Evolutionary conservation across 306 rosid species (phyloP).

Genomic region (Datisca glomerata): DNA sequence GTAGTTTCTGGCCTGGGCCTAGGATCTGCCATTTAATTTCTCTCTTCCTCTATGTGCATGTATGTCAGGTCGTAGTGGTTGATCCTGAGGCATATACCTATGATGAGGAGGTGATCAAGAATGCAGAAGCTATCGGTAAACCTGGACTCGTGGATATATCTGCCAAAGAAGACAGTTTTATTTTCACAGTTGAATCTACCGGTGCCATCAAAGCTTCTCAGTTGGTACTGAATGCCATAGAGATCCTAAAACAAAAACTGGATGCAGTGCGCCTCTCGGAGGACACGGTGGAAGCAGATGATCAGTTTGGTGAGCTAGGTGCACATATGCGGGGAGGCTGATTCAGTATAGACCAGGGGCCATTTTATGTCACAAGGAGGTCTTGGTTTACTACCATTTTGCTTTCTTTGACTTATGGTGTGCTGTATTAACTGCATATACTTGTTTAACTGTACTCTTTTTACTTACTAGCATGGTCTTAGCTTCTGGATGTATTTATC

Average conservation of each 20-base stretch:
- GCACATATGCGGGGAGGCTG: constrained; percentile 97
- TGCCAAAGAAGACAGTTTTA: constrained; percentile 82
- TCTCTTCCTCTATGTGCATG: too few species aligned
- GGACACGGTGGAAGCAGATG: constrained; percentile 87
- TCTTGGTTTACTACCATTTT: too few species aligned
- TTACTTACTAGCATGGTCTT: too few species aligned
- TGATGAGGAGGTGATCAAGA: constrained; percentile 90
- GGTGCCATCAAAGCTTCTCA: constrained; percentile 90
- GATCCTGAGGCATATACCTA: constrained; percentile 85
- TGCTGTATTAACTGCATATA: too few species aligned
- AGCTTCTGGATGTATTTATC: too few species aligned
- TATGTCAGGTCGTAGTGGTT: constrained; percentile 63
- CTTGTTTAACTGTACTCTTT: too few species aligned
- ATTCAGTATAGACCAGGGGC: too few species aligned
- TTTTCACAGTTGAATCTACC: constrained; percentile 86
- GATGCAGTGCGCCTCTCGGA: constrained; percentile 81
- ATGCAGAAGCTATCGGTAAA: constrained; percentile 95
- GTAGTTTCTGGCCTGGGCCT: too few species aligned
- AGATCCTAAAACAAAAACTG: constrained; percentile 79
- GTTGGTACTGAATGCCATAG: constrained; percentile 76
- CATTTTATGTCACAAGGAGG: too few species aligned
- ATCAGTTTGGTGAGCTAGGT: constrained; percentile 93
- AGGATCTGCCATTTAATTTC: too few species aligned
- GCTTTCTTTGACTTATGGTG: too few species aligned
- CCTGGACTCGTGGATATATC: constrained; percentile 78